These are phyloP conservation scores for Neurospora sp. DNA, from an alignment of 495 filamentous ascomycete species.

Conservation along the genomic window DNA sequence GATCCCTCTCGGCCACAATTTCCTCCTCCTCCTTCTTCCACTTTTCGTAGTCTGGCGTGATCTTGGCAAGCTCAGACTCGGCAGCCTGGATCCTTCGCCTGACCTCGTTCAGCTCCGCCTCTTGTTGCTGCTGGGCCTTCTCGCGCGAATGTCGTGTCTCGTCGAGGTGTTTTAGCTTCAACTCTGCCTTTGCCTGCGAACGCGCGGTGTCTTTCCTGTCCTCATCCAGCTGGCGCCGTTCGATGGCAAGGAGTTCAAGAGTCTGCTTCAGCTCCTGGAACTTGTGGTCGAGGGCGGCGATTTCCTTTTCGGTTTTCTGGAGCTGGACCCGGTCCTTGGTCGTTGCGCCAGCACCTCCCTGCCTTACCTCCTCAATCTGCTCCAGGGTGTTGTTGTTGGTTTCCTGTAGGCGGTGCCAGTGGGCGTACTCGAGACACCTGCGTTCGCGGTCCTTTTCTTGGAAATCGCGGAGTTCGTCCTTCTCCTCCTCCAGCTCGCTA, in stretches of 20 bases:
- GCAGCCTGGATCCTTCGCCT: conserved; percentile 63
- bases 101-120: conserved; percentile 62
- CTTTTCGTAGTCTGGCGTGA: conserved; percentile 64
- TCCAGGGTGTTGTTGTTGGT: conserved; percentile 67
- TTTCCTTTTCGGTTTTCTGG: conserved; percentile 67
- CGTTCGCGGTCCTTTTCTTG: conserved; percentile 93
- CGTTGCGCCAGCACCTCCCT: conserved; percentile 69
- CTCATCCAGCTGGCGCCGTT: conserved; percentile 78
- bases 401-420: conserved; percentile 79
- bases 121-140: conserved; percentile 55
- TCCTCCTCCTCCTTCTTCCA: conserved; percentile 62
- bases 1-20: conserved; percentile 57
- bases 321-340: conserved; percentile 73
- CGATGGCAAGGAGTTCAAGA: conserved; percentile 77
- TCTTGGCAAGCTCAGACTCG: conserved; percentile 59
- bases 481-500: conserved; percentile 87
- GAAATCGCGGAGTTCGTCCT: conserved; percentile 83
- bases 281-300: conserved; percentile 63
- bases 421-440: conserved; percentile 86
- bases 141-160: conserved; percentile 74
- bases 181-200: conserved; percentile 68
- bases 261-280: conserved; percentile 71
- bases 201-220: conserved; percentile 75
- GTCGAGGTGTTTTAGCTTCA: conserved; percentile 68
- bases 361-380: conserved; percentile 69